A percentile compares a stretch with the other conserved stretches of the same genome.
Evolutionary conservation across 768 basidiomycete genomes (phyloP).

Genomic region (Pulveroboletus ravenelii): DNA sequence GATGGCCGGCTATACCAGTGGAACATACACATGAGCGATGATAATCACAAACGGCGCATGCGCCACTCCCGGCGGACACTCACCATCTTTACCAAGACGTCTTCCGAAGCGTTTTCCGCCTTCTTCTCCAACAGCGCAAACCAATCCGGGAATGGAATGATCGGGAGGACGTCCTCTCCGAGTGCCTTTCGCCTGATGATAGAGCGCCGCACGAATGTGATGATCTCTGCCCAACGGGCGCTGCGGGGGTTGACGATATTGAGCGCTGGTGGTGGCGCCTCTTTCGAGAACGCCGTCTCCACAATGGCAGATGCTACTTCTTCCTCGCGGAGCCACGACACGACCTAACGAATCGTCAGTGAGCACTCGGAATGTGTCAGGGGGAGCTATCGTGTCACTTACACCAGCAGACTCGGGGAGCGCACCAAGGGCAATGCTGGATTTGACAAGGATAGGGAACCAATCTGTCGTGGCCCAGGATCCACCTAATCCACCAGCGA

Average conservation of each 20-base stretch:
- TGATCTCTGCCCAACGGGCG: constrained; percentile 27
- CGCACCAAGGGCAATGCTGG: constrained; percentile 24
- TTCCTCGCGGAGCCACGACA: constrained; percentile 36
- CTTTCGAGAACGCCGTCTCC: constrained; percentile 29
- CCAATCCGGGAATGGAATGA: constrained; percentile 29
- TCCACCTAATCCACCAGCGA: constrained; percentile 31
- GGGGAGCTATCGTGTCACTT: constrained; percentile 13
- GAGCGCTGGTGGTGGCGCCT: constrained; percentile 18
- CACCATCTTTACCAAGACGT: constrained; percentile 31
- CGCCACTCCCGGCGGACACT: constrained; percentile 7
- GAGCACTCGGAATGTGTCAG: too few relatives aligned
- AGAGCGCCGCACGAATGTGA: constrained; percentile 20
- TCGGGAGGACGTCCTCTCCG: constrained; percentile 9
- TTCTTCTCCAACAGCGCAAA: constrained; percentile 23
- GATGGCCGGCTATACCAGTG: constrained; percentile 31
- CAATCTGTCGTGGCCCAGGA: constrained; percentile 33
- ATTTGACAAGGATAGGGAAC: constrained; percentile 34
- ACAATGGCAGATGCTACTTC: constrained; percentile 27
- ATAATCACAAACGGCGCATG: too few relatives aligned
- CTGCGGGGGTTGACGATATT: constrained; percentile 39
- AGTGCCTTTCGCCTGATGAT: constrained; percentile 11
- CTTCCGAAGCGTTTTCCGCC: constrained; percentile 15
- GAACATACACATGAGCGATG: neutral
- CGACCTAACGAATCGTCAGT: constrained; percentile 5
- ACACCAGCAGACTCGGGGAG: constrained; percentile 31